Evolutionary conservation across 257 asterid species (phyloP).

Genomic region (Fraxinus quadrangulata): DNA sequence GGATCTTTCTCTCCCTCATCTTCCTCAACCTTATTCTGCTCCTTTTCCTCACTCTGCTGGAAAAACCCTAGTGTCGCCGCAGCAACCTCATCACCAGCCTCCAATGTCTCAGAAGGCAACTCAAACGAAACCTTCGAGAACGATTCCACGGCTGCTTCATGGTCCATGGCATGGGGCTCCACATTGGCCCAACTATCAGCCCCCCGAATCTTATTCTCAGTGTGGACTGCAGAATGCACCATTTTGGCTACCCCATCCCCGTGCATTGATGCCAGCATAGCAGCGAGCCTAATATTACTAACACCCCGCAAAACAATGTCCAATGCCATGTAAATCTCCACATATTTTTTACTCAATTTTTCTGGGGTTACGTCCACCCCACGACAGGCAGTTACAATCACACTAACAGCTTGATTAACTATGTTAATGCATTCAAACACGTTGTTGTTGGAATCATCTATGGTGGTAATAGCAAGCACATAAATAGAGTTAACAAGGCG

Average conservation of each 20-base stretch:
- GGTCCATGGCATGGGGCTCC: slow-evolving; percentile 66
- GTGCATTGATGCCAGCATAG: slow-evolving; percentile 95
- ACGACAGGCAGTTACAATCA: slow-evolving; percentile 87
- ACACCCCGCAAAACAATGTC: slow-evolving; percentile 93
- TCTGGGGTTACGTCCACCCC: slow-evolving; percentile 98
- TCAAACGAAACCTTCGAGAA: slow-evolving; percentile 63
- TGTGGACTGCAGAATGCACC: slow-evolving; percentile 84
- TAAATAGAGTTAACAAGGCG: slow-evolving; percentile 89
- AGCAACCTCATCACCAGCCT: slow-evolving; percentile 88
- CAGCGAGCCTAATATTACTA: slow-evolving; percentile 86
- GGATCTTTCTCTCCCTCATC: slow-evolving; percentile 83
- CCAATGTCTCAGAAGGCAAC: slow-evolving; percentile 84
- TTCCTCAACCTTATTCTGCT: slow-evolving; percentile 60
- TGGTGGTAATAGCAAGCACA: slow-evolving; percentile 83
- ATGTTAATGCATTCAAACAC: slow-evolving; percentile 86
- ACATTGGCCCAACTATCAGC: slow-evolving; percentile 77
- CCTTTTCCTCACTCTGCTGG: slow-evolving; percentile 71
- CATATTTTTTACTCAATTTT: slow-evolving; percentile 83
- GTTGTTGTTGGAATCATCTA: slow-evolving; percentile 73
- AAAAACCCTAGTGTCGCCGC: slow-evolving; percentile 56
- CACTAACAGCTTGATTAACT: slow-evolving; percentile 90
- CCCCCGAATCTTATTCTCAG: slow-evolving; percentile 93
- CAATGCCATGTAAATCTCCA: slow-evolving; percentile 94
- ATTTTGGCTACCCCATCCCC: slow-evolving; percentile 95
- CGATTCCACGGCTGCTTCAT: slow-evolving; percentile 60